These are phyloP conservation scores for Annulohypoxylon truncatum DNA, from an alignment of 2,329 filamentous ascomycete species.

Conservation along the genomic window DNA sequence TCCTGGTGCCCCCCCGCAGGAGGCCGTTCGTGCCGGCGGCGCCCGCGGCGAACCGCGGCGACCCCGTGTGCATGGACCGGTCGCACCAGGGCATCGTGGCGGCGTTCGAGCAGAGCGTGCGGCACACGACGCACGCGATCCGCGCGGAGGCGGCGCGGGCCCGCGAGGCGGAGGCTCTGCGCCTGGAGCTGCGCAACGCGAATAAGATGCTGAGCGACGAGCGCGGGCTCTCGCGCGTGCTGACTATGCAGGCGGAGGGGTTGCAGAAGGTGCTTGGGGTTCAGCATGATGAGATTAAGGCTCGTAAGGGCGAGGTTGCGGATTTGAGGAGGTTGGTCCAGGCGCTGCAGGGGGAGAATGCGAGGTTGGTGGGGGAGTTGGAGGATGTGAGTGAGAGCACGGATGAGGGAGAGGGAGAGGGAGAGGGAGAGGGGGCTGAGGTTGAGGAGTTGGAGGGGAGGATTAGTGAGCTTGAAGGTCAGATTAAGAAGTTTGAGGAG, in stretches of 20 bases:
- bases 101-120: background rate
- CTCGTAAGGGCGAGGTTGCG: background rate
- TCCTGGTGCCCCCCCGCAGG: background rate
- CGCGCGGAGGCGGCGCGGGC: background rate
- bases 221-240: constrained; percentile 3
- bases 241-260: constrained; percentile 16
- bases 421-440: background rate
- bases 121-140: background rate
- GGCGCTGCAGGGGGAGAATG: constrained; percentile 7
- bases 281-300: constrained; percentile 28
- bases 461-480: background rate
- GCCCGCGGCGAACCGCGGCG: background rate
- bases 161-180: background rate
- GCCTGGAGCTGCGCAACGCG: constrained; percentile 7
- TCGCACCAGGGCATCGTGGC: background rate
- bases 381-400: too few species aligned
- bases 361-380: background rate
- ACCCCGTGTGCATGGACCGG: background rate
- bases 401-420: background rate
- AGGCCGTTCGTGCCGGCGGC: too few species aligned
- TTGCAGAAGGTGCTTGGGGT: background rate
- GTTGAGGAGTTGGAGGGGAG: background rate
- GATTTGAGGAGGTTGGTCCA: background rate
- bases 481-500: background rate
- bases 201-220: background rate